A percentile compares a stretch with the other conserved stretches of the same genome.
phyloP scores from a whole-genome alignment of 108 stramenopile species.

The Nannochloropsis gaditana region DNA sequence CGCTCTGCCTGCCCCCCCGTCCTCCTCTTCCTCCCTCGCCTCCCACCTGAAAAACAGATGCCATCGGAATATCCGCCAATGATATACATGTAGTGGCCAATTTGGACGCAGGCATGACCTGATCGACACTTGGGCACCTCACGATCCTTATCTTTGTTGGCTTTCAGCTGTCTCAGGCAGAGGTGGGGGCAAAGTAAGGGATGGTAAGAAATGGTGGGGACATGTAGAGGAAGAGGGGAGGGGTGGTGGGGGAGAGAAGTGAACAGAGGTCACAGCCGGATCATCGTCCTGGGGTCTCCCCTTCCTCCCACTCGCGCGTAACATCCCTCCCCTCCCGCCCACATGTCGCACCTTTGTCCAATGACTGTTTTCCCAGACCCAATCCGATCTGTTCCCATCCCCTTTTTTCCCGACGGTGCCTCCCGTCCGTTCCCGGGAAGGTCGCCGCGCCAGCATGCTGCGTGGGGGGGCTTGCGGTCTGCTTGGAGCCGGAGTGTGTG shows the following conservation, averaged over 20 bases:
- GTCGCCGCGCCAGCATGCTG: background rate
- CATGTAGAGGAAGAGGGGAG: too few species aligned
- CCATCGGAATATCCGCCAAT: background rate
- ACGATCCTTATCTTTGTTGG: background rate
- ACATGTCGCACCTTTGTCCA: background rate
- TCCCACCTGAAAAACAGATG: slow-evolving; percentile 10
- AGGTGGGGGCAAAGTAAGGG: background rate
- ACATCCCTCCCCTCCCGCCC: too few species aligned
- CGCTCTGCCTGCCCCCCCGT: background rate
- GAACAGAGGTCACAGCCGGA: too few species aligned
- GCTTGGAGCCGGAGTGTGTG: too few species aligned
- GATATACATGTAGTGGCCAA: slow-evolving; percentile 18
- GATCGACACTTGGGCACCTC: slow-evolving; percentile 11
- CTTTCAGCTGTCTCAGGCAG: background rate
- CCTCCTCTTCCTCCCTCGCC: background rate
- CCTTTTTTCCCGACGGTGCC: background rate
- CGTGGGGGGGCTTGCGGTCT: background rate
- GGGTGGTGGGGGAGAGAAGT: too few species aligned
- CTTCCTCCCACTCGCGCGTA: too few species aligned
- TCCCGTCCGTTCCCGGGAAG: background rate
- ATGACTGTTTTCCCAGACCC: slow-evolving; percentile 3
- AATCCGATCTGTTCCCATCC: background rate
- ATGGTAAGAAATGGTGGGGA: background rate
- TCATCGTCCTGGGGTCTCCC: too few species aligned
- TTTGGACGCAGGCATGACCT: slow-evolving; percentile 19